Evolutionary conservation across 768 basidiomycete genomes (phyloP), one percentile per base, ranked within the genome.

Genomic region (Brasilioporus rufonigricans): DNA sequence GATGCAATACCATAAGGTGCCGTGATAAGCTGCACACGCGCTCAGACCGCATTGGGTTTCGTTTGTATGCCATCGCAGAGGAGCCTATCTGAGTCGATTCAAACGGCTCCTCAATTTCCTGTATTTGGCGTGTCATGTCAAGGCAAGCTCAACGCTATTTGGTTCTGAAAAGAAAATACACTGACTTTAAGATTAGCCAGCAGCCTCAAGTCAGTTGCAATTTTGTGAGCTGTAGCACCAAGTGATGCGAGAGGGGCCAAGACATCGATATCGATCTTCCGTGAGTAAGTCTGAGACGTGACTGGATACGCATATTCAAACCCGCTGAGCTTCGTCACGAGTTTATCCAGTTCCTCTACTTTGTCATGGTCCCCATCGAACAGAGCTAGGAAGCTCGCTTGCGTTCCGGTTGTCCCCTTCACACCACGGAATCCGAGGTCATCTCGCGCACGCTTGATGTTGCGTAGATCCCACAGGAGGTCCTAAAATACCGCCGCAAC

Each of bases 361-460:
- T 98, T 98, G 58, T 84, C 84, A 70, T 99, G 95, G 69, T 98
- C 87, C 0, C 95, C 95, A 56, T 98, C 90, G 65, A 99, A 98
- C 31, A 99, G 76, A 0, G 93, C 78, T 52, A 98, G 77, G 77
- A 98, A 99, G 61, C 91, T 93, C 4, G 92, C 97, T 71, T 98
- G 97, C 0, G 97, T 98, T 10, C 97, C 97, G 0, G 97, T 99
- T 0, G 97, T 98, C n/a, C 97, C 97, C 73, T 99, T 99, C 48
- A 96, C 97, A 44, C 97, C 97, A 51, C 97, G 84, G 79, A 99
- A 98, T 5, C 97, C 96, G 47, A 99, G 73, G 70, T 98, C 96
- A 58, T 91, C 86, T 23, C 92, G 77, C 0, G 91, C 93, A 29
- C 96, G 84, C 68, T 86, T 85, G 66, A 99, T 79, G 71, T 98